Conservation (phyloP, 2,329 filamentous ascomycete genomes). For the Magnaporthiopsis rhizophila region DNA sequence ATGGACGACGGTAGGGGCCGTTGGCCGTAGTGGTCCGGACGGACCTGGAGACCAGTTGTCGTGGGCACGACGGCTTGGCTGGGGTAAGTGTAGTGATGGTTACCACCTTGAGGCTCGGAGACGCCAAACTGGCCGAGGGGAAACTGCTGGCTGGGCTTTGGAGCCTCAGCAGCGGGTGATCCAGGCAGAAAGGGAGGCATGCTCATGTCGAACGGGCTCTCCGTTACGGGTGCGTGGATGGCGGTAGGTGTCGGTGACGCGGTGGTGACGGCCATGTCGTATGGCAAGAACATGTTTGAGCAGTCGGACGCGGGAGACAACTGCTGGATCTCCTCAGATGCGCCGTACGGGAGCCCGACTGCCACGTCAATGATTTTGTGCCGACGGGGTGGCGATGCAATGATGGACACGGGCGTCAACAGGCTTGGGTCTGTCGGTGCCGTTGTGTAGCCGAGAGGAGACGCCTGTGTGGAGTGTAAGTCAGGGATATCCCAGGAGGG, state of each 20-base stretch:
- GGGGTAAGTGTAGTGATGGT: no score
- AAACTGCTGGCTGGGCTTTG: no score
- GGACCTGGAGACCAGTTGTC: no score
- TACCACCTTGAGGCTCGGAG: no score
- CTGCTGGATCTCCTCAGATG: conserved; percentile 26
- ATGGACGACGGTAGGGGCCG: no score
- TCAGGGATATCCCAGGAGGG: no score
- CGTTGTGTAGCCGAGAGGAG: conserved; percentile 29
- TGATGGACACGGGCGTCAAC: conserved; percentile 43
- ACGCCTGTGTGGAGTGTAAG: conserved; percentile 18
- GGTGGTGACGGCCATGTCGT: conserved; percentile 31
- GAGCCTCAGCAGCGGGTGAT: conserved; percentile 16
- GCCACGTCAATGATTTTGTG: conserved; percentile 18
- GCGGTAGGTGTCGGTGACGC: conserved; percentile 39
- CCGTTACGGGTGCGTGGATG: conserved; percentile 26
- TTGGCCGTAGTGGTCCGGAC: no score
- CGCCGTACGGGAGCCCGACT: not conserved
- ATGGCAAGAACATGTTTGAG: conserved; percentile 37
- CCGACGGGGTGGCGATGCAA: conserved; percentile 38
- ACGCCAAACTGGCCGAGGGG: no score
- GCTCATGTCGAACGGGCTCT: conserved; percentile 27
- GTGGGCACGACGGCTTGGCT: no score
- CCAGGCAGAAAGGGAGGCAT: conserved; percentile 23
- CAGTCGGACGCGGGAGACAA: conserved; percentile 37
- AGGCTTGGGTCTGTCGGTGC: conserved; percentile 30